Conservation (phyloP, 2,329 filamentous ascomycete species). For the Colletotrichum sp. region DNA sequence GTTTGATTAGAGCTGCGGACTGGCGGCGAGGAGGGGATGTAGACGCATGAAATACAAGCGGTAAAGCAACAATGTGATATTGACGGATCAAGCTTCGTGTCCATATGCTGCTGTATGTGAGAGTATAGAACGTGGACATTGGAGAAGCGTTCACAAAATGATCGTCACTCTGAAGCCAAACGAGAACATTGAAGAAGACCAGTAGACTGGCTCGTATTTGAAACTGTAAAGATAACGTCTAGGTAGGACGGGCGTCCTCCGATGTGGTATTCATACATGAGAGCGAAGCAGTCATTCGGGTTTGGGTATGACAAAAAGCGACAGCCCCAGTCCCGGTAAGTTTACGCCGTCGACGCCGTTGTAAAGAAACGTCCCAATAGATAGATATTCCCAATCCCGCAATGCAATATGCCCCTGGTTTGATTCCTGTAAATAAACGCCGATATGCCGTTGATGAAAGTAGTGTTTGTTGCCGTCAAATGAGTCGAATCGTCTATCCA, state of each 20-base stretch:
- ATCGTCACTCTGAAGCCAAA: neutral
- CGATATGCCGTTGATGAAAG: neutral
- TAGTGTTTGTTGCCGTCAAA: neutral
- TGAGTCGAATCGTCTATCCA: neutral
- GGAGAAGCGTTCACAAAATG: too few species aligned
- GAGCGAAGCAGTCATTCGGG: neutral
- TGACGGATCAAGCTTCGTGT: neutral
- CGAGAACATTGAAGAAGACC: neutral
- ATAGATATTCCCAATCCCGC: neutral
- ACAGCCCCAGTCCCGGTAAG: neutral
- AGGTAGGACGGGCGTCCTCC: neutral
- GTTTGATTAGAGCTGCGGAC: neutral
- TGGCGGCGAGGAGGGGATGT: neutral
- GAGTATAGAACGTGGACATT: neutral
- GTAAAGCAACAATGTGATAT: neutral
- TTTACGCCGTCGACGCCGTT: neutral
- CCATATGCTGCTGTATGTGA: neutral
- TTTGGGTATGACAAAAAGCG: neutral
- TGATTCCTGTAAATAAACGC: slow-evolving; percentile 2
- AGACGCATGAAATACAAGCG: neutral
- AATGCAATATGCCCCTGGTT: slow-evolving; percentile 12
- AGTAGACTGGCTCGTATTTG: neutral
- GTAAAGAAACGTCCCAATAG: neutral
- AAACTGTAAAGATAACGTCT: neutral
- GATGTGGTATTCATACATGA: slow-evolving; percentile 16